These are phyloP conservation scores for Ceratocystis alfenasii DNA, from an alignment of 2,329 filamentous ascomycete species.

Conservation along the genomic window DNA sequence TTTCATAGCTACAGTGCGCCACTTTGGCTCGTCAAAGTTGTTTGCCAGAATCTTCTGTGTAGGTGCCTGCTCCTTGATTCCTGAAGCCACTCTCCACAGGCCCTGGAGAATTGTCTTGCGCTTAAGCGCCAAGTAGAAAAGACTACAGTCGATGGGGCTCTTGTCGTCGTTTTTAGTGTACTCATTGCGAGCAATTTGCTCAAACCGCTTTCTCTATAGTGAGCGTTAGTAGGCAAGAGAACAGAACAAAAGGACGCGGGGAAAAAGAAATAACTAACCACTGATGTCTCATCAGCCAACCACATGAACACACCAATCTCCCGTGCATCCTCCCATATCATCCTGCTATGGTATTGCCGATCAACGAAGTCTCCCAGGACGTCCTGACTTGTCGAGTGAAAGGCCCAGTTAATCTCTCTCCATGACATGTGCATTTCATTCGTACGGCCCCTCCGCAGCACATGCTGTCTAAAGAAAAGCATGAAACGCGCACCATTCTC, in stretches of 20 bases:
- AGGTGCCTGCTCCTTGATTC: slow-evolving; percentile 72
- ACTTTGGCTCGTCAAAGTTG: slow-evolving; percentile 76
- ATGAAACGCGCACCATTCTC: slow-evolving; percentile 81
- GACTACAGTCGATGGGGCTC: slow-evolving; percentile 78
- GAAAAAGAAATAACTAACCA: slow-evolving; percentile 44
- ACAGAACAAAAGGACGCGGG: neutral
- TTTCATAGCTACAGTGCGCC: slow-evolving; percentile 81
- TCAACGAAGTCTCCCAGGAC: slow-evolving; percentile 76
- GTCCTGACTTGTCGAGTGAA: slow-evolving; percentile 75
- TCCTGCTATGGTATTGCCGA: slow-evolving; percentile 62
- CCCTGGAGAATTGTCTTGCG: slow-evolving; percentile 87
- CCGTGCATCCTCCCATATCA: slow-evolving; percentile 75
- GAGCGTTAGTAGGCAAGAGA: neutral
- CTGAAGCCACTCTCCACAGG: slow-evolving; percentile 86
- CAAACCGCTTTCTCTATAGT: slow-evolving; percentile 42
- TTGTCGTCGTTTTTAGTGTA: slow-evolving; percentile 80
- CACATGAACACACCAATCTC: slow-evolving; percentile 92
- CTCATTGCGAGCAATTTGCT: slow-evolving; percentile 81
- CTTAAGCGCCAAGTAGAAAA: slow-evolving; percentile 80
- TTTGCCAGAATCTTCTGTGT: slow-evolving; percentile 76
- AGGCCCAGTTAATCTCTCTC: slow-evolving; percentile 78
- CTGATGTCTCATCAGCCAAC: slow-evolving; percentile 62
- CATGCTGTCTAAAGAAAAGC: slow-evolving; percentile 74
- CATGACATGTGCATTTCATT: slow-evolving; percentile 57
- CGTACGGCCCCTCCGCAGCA: slow-evolving; percentile 53